Evolutionary conservation across 176 grass and related monocot species (phyloP).

Genomic region (Carex pumila): DNA sequence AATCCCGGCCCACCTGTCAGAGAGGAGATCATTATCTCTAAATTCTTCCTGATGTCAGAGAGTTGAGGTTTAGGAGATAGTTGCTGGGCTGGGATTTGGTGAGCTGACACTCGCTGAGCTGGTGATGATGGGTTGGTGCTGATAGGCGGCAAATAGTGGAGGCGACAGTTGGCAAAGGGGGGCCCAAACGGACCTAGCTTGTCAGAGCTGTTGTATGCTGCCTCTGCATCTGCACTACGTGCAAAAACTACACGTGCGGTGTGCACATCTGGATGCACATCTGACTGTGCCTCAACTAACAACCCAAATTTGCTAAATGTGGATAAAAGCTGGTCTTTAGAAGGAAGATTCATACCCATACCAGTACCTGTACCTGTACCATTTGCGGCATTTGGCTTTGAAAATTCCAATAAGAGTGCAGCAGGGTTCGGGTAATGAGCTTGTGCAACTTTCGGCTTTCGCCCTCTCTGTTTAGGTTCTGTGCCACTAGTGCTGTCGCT

Average conservation of each 20-base stretch:
- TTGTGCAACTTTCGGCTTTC: slow-evolving; percentile 29
- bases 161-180: slow-evolving; percentile 36
- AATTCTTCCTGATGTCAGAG: slow-evolving; percentile 57
- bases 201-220: slow-evolving; percentile 29
- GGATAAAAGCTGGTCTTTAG: slow-evolving; percentile 48
- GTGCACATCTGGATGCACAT: slow-evolving; percentile 24
- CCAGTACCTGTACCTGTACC: not conserved
- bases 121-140: not conserved
- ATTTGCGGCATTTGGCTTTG: not conserved
- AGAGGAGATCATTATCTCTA: slow-evolving; percentile 79
- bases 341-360: slow-evolving; percentile 33
- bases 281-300: slow-evolving; percentile 37
- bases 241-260: slow-evolving; percentile 50
- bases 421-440: slow-evolving; percentile 40
- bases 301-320: slow-evolving; percentile 49
- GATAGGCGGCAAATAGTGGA: slow-evolving; percentile 36
- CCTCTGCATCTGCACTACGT: slow-evolving; percentile 40
- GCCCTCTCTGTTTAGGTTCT: slow-evolving; percentile 15
- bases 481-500: not conserved
- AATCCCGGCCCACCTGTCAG: slow-evolving; percentile 19
- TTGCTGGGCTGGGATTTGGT: slow-evolving; percentile 15
- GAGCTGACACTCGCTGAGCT: not conserved
- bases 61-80: slow-evolving; percentile 35
- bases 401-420: slow-evolving; percentile 38
- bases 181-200: slow-evolving; percentile 45